Evolutionary conservation across 805 yeast genomes (phyloP).

Genomic region (Saccharomycopsis sp.): DNA sequence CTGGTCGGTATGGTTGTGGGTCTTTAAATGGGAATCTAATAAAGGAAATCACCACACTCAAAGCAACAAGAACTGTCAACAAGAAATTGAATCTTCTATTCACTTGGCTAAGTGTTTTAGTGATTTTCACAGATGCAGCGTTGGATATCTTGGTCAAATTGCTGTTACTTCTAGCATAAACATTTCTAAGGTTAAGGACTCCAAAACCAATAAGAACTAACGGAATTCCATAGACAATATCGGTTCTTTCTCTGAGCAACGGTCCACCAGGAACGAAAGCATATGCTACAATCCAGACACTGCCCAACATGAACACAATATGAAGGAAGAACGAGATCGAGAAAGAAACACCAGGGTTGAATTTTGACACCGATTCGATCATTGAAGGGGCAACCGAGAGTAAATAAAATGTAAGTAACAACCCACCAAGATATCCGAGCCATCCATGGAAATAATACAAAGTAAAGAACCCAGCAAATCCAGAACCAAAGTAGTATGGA

Average conservation of each 20-base stretch:
- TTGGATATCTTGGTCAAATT: conserved; percentile 24
- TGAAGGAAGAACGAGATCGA: conserved; percentile 42
- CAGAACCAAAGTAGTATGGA: conserved; percentile 33
- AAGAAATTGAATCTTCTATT: conserved; percentile 23
- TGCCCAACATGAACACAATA: conserved; percentile 60
- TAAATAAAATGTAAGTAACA: conserved; percentile 53
- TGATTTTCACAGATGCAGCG: conserved; percentile 13
- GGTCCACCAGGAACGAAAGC: conserved; percentile 97
- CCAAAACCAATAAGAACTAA: conserved; percentile 50
- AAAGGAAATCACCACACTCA: conserved; percentile 48
- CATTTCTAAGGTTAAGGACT: conserved; percentile 25
- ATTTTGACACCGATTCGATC: conserved; percentile 49
- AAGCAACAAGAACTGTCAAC: conserved; percentile 34
- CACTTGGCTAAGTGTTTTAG: conserved; percentile 26
- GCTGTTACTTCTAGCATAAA: neutral
- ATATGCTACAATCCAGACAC: conserved; percentile 96
- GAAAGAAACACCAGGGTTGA: conserved; percentile 50
- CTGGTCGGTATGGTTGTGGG: conserved; percentile 64
- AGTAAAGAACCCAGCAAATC: conserved; percentile 44
- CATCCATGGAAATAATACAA: conserved; percentile 54
- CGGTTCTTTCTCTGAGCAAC: conserved; percentile 81
- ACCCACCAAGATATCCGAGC: conserved; percentile 72
- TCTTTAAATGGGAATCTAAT: conserved; percentile 51
- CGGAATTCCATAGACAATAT: conserved; percentile 56
- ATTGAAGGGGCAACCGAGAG: conserved; percentile 54